Evolutionary conservation across 2,329 filamentous ascomycete genomes (phyloP).

Genomic region (Aspergillus quadrilineatus): DNA sequence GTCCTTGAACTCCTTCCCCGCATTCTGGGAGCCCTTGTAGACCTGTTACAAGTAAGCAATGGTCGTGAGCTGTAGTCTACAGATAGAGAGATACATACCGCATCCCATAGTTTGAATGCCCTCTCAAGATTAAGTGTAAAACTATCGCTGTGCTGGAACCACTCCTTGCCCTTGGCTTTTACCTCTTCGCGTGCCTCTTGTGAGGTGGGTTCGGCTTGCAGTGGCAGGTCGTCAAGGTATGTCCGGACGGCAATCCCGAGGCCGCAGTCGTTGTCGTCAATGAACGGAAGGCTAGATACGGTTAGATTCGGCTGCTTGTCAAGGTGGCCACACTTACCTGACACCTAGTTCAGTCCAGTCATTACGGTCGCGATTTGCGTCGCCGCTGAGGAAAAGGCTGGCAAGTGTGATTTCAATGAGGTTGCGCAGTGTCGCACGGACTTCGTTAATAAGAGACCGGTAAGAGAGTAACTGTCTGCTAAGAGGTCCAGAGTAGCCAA

Average conservation of each 20-base stretch:
- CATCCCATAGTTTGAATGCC: constrained; percentile 65
- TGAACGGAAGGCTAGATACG: constrained; percentile 41
- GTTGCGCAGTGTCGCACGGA: constrained; percentile 77
- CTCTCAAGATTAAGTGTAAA: constrained; percentile 58
- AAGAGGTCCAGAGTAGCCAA: constrained; percentile 91
- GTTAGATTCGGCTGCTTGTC: constrained; percentile 5
- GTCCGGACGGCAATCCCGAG: constrained; percentile 51
- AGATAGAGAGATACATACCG: constrained; percentile 47
- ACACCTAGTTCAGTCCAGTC: constrained; percentile 70
- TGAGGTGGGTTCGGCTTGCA: constrained; percentile 56
- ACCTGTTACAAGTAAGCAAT: constrained; percentile 43
- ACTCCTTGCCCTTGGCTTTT: constrained; percentile 55
- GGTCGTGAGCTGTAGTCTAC: background rate
- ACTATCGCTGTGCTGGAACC: constrained; percentile 61
- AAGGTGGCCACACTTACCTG: constrained; percentile 53
- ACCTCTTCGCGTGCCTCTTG: constrained; percentile 51
- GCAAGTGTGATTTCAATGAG: constrained; percentile 78
- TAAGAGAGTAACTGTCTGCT: constrained; percentile 87
- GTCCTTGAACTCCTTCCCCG: constrained; percentile 53
- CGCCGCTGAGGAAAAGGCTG: constrained; percentile 76
- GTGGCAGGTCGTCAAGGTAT: constrained; percentile 54
- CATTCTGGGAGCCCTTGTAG: constrained; percentile 57
- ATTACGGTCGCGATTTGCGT: constrained; percentile 68
- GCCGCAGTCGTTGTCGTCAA: constrained; percentile 47
- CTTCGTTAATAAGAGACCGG: constrained; percentile 75